These are phyloP conservation scores for Pichia sp. DNA, from an alignment of 1,139 yeast species.

Conservation along the genomic window DNA sequence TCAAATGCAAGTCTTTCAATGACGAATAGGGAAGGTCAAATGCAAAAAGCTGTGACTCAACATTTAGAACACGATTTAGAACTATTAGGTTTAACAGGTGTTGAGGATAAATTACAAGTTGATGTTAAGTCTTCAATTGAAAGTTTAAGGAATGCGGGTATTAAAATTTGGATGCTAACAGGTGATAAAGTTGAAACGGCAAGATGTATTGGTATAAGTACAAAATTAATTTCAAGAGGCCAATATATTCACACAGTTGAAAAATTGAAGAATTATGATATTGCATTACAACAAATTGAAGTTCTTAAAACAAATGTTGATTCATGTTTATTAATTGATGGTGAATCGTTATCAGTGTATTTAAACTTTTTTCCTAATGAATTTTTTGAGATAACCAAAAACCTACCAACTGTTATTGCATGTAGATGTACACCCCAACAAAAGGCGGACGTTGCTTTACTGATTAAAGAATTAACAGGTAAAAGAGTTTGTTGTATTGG, in stretches of 20 bases:
- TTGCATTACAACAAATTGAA: conserved; percentile 70
- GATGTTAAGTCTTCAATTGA: conserved; percentile 92
- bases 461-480: conserved; percentile 72
- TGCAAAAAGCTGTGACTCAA: conserved; percentile 61
- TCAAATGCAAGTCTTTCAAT: conserved; percentile 70
- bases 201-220: conserved; percentile 90
- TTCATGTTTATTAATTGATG: conserved; percentile 85
- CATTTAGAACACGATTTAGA: conserved; percentile 81
- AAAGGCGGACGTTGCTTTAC: conserved; percentile 87
- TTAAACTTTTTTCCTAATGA: conserved; percentile 58
- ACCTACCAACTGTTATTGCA: conserved; percentile 88
- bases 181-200: conserved; percentile 99
- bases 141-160: conserved; percentile 88
- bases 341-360: conserved; percentile 75
- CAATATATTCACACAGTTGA: conserved; percentile 88
- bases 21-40: conserved; percentile 66
- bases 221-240: conserved; percentile 86
- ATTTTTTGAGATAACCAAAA: conserved; percentile 69
- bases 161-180: conserved; percentile 97
- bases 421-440: conserved; percentile 99
- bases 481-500: conserved; percentile 96
- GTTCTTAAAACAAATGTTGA: conserved; percentile 57
- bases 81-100: conserved; percentile 89
- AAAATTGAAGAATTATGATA: conserved; percentile 50
- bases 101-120: conserved; percentile 87